These are phyloP conservation scores for Talaromyces albobiverticillius DNA, from an alignment of 2,329 filamentous ascomycete species.

Conservation along the genomic window DNA sequence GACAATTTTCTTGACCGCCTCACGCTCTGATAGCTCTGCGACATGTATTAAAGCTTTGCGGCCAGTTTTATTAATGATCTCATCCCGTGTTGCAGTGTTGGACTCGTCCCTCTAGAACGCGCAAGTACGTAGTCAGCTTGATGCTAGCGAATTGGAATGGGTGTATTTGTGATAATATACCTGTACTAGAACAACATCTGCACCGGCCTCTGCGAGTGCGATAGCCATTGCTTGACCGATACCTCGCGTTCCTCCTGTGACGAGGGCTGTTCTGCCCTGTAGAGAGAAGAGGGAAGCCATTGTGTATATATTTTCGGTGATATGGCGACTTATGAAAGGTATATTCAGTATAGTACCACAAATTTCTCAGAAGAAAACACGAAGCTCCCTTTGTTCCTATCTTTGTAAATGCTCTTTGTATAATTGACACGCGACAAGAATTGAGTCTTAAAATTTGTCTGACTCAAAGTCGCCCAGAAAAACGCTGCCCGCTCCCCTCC, in stretches of 20 bases:
- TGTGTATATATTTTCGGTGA: not conserved
- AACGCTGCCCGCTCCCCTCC: not conserved
- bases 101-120: slow-evolving; percentile 52
- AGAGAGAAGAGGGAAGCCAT: slow-evolving; percentile 40
- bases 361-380: no score
- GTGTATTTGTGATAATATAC: slow-evolving; percentile 19
- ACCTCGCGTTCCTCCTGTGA: slow-evolving; percentile 48
- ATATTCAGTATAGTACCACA: no score
- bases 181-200: slow-evolving; percentile 44
- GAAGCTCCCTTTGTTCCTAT: no score
- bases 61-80: slow-evolving; percentile 36
- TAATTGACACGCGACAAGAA: not conserved
- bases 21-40: slow-evolving; percentile 42
- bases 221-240: slow-evolving; percentile 48
- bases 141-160: no score
- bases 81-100: slow-evolving; percentile 43
- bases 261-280: slow-evolving; percentile 41
- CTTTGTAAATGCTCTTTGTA: no score
- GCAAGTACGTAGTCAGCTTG: not conserved
- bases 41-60: slow-evolving; percentile 43
- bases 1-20: slow-evolving; percentile 39
- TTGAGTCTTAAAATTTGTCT: not conserved
- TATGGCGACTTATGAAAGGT: no score
- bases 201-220: slow-evolving; percentile 47
- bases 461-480: not conserved